Evolutionary conservation across 331 rosid species (phyloP), one percentile per base, ranked within the genome.

Genomic region (Acacia concinna): DNA sequence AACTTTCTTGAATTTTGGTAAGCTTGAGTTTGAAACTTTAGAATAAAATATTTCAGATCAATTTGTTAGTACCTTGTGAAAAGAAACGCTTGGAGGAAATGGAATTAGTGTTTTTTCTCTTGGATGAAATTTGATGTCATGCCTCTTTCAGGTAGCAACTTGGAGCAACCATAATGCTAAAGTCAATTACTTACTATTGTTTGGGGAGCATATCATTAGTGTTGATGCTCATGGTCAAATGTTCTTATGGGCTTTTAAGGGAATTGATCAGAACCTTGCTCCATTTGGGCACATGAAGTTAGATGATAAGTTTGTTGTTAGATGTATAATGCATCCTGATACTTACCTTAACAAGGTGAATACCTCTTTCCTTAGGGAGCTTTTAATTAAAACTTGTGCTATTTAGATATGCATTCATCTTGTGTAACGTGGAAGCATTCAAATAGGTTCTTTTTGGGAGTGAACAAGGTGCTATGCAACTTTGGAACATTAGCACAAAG

Each of bases 401-500:
- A 41, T 17, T 46, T 79, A 2, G 72, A 72, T 11, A 5, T 20
- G 28, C 59, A 63, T 12, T 10, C 4, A 3, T 62, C n/a, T 59
- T 74, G 83, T 81, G 15, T 78, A 72, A 75, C 70, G 62, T 46
- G 27, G 68, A 86, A 63, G 65, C 79, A 44, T 81, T 71, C 71
- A 31, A 70, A 41, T 91, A 94, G 98, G 89, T 93, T 73, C 84
- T 95, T 77, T 78, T 95, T 87, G 97, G 97, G 86, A 91, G 96
- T 68, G 91, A 90, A 69, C 91, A 91, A 85, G 99, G 99, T 63
- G 56, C 90, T 70, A 78, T 95, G 79, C 96, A 95, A 84, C 97
- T 93, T 86, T 95, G 99, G 99, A 95, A 95, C 81, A 79, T 95
- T 68, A 95, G 92, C 84, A 85, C 97, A 20, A 84, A 85, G 91